phyloP scores from a whole-genome alignment of 305 asterid species.

The Fraxinus albicans region DNA sequence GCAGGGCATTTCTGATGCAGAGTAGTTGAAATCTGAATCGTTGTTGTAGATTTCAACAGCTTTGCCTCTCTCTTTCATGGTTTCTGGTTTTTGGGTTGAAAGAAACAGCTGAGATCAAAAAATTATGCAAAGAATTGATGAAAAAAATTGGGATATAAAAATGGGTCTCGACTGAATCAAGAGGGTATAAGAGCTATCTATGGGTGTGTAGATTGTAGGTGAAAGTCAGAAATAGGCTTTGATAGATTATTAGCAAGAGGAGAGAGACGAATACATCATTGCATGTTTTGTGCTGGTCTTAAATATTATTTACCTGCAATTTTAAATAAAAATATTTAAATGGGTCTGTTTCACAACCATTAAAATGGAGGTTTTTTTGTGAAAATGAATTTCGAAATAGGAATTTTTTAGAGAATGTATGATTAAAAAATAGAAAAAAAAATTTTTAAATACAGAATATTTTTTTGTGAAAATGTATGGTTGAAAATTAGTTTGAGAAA shows the following conservation, averaged over 20 bases:
- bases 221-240: background rate
- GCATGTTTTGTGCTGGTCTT: background rate
- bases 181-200: background rate
- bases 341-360: too few relatives aligned
- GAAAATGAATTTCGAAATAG: too few relatives aligned
- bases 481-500: too few relatives aligned
- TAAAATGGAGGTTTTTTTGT: too few relatives aligned
- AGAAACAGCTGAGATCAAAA: background rate
- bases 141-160: constrained; percentile 2
- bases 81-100: background rate
- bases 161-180: background rate
- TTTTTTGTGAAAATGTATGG: too few relatives aligned
- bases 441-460: too few relatives aligned
- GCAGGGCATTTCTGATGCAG: constrained; percentile 66
- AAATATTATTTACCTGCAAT: background rate
- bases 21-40: constrained; percentile 47
- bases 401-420: too few relatives aligned
- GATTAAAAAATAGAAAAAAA: too few relatives aligned
- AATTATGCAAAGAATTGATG: background rate
- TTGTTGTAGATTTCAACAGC: constrained; percentile 32
- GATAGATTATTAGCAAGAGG: background rate
- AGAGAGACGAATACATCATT: constrained; percentile 9
- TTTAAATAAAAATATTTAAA: background rate
- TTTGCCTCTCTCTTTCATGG: constrained; percentile 75
- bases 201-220: background rate